Percentiles rank a stretch among this genome's conserved stretches.
phyloP scores from a whole-genome alignment of 305 asterid species.

The Rubia peregrina region DNA sequence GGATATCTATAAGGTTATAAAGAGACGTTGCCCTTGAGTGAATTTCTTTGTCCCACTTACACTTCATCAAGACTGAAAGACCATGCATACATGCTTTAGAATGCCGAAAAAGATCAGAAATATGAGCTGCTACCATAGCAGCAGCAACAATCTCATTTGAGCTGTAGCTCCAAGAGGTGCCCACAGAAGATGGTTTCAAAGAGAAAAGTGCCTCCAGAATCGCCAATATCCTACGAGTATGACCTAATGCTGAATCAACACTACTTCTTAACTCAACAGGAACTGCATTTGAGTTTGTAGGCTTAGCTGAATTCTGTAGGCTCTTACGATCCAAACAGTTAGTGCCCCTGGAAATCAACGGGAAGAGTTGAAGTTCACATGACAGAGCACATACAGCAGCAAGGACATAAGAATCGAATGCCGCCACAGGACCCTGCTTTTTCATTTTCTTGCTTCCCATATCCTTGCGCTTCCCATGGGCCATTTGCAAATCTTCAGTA shows the following conservation, averaged over 20 bases:
- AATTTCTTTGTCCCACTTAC: constrained; percentile 93
- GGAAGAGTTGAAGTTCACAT: constrained; percentile 89
- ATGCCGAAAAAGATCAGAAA: constrained; percentile 83
- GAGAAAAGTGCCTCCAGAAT: constrained; percentile 97
- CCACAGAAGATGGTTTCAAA: constrained; percentile 83
- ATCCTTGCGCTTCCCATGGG: constrained; percentile 38
- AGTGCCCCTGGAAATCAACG: constrained; percentile 63
- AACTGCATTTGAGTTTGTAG: constrained; percentile 41
- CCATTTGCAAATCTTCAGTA: constrained; percentile 33
- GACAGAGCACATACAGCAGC: constrained; percentile 98
- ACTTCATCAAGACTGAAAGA: constrained; percentile 66
- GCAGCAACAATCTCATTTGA: constrained; percentile 98
- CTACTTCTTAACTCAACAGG: constrained; percentile 53
- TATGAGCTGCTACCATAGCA: constrained; percentile 99
- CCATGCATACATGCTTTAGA: constrained; percentile 95
- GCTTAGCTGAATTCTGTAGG: constrained; percentile 27
- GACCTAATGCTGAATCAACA: constrained; percentile 74
- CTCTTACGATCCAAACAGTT: constrained; percentile 30
- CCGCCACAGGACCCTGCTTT: constrained; percentile 91
- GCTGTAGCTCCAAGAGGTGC: constrained; percentile 88
- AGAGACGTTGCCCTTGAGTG: constrained; percentile 88
- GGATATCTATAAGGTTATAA: constrained; percentile 82
- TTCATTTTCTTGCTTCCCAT: constrained; percentile 41
- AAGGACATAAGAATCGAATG: constrained; percentile 93
- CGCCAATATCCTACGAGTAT: constrained; percentile 73